A percentile compares a stretch with the other conserved stretches of the same genome.
Evolutionary conservation across 2,329 filamentous ascomycete genomes (phyloP).

Genomic region (Fragosphaeria purpurea): DNA sequence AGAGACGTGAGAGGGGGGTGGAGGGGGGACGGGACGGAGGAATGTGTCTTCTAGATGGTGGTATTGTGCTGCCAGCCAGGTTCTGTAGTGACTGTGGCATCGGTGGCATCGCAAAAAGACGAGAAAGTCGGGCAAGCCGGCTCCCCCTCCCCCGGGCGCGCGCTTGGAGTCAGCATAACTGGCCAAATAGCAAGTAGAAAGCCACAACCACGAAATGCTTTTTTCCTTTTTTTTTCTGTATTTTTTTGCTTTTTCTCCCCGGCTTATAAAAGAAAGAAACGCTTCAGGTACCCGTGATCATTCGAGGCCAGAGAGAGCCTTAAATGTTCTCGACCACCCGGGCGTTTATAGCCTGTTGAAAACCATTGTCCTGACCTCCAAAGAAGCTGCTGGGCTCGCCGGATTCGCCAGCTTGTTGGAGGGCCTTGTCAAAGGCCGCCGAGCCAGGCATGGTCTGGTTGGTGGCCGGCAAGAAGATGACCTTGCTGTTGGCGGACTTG

Average conservation of each 20-base stretch:
- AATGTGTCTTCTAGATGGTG: no score
- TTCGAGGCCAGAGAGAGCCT: slow-evolving; percentile 13
- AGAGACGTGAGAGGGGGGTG: no score
- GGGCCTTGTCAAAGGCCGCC: slow-evolving; percentile 30
- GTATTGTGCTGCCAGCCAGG: no score
- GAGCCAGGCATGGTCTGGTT: slow-evolving; percentile 48
- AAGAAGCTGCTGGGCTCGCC: slow-evolving; percentile 43
- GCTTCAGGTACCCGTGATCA: neutral
- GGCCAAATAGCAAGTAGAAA: neutral
- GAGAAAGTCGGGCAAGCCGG: no score
- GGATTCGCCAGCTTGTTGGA: slow-evolving; percentile 26
- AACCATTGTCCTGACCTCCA: slow-evolving; percentile 46
- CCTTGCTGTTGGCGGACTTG: slow-evolving; percentile 80
- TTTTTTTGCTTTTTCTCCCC: no score
- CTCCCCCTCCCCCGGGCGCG: no score
- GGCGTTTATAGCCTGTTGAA: slow-evolving; percentile 74
- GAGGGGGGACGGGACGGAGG: no score
- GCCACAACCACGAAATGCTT: neutral
- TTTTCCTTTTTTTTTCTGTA: slow-evolving; percentile 1
- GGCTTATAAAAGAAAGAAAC: neutral
- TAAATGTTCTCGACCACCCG: slow-evolving; percentile 80
- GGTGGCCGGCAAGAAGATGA: slow-evolving; percentile 67
- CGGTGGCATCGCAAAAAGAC: neutral
- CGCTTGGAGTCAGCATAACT: no score
- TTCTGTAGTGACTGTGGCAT: no score